Base-by-base conservation (phyloP, 176 grass and related monocot genomes). In the Phoenix dactylifera region DNA sequence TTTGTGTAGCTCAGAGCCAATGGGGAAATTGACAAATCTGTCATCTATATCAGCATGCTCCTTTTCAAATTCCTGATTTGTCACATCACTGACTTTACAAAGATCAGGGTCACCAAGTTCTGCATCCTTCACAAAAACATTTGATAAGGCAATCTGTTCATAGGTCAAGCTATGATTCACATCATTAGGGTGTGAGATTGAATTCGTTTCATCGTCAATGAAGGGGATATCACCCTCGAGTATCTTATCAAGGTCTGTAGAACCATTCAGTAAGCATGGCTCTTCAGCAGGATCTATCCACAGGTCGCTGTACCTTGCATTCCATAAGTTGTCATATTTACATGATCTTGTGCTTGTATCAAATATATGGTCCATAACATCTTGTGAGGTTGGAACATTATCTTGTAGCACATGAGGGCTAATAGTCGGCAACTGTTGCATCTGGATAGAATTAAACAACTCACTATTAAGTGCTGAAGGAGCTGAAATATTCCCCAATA, bases 1-100 rank as follows among this genome's bases (percentile, higher is more conserved):
- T 76, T 80, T 67, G 64, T 80, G 69, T 64, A 66, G 58, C 12
- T 80, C 66, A 66, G 60, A 73, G 53, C 73, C 63, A 70, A 73
- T 4, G 19, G 35, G 77, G 63, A 60, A 66, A 58, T 72, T 67
- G 26, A 24, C 49, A 16, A 66, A 30, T 25, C 19, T 65, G 61
- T 63, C 49, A 62, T 82, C 49, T 58, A 59, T 60, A 5, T 30
- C 49, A 59, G 51, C 4, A 22, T 55, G 30, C 52, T 67, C 57
- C 66, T 76, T 64, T 52, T 49, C 64, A 57, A 67, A 52, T 61
- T 56, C 64, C 55, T 20, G 50, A 15, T 58, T 29, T 70, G 63
- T 3, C 48, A 76, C 64, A 61, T 73, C 64, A 60, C 59, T 69
- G 50, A 69, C 50, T 50, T 17, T 62, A 52, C 68, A 76, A 39